Base-by-base conservation (phyloP, 2,329 filamentous ascomycete genomes). In the Arthrobotrys sinensis region DNA sequence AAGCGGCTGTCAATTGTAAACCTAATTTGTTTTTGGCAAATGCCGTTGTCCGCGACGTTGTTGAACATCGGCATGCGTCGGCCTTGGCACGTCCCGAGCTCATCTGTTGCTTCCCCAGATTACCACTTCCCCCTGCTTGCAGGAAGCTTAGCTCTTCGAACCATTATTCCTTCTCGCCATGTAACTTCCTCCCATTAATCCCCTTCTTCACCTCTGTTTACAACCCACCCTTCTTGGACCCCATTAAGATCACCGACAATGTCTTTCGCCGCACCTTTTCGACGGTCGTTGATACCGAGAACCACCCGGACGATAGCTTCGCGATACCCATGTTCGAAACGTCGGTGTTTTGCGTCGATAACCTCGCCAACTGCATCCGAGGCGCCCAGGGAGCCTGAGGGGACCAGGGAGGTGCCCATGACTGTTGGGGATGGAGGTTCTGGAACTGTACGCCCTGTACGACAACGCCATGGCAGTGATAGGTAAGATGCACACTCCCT, bases 1-100 rank as follows among this genome's bases (percentile, higher is more conserved):
- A 8, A n/a, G 38, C 5, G 14, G 34, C 53, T 34, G 34, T 60
- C 52, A 55, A 50, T 24, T 12, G 32, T 57, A 36, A 32, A 52
- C 24, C 4, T 52, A 48, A 48, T 12, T 6, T 5, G 24, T 12
- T 4, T 60, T 43, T 32, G 34, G 55, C 21, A 24, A 48, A 34
- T 21, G 24, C 43, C 24, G 40, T 12, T 5, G 21, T 14, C 21
- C 45, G 28, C 68, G 12, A 48, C 14, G 14, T 19, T 52, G 45
- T 46, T 73, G 60, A 57, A 45, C 6, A 19, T 78, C 75, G 75
- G 75, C 75, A 78, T 78, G 75, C 75, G 75, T 78, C 75, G 75
- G 75, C 65, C 75, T 78, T 78, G 75, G 75, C 75, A 77, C 45
- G 28, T 45, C 52, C 28, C 8, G 62, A 67, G 72, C 66, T 70